Evolutionary conservation across 306 rosid species (phyloP).

Genomic region (Mucuna pruriens): DNA sequence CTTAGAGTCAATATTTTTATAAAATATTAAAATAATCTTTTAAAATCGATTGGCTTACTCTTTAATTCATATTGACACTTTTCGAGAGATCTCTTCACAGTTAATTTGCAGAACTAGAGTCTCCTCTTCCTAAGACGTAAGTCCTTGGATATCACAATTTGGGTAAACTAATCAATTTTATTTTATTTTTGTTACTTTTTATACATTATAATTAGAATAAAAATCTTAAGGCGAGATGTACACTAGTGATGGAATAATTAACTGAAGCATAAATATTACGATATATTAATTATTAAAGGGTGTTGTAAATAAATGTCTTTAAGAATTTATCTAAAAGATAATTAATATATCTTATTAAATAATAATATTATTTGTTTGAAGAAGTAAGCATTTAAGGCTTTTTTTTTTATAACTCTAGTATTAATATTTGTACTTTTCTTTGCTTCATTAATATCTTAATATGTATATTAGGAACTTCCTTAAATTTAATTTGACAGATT

Average conservation of each 20-base stretch:
- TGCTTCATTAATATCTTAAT: not conserved
- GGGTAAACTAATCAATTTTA: not conserved
- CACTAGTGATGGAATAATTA: not conserved
- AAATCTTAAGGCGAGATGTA: not conserved
- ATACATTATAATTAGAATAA: not conserved
- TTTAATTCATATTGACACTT: not conserved
- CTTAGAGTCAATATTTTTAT: not conserved
- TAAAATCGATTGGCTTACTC: not conserved
- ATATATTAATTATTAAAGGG: not conserved
- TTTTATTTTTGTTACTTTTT: not conserved
- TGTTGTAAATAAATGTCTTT: not conserved
- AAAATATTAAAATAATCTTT: not conserved
- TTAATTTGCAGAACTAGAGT: not conserved
- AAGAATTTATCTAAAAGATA: not conserved
- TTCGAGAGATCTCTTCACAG: not conserved
- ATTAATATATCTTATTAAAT: not conserved
- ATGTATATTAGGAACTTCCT: not conserved
- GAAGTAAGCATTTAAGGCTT: no score
- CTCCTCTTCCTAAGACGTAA: not conserved
- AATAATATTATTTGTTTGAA: not conserved
- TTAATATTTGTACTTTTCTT: not conserved
- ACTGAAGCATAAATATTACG: not conserved
- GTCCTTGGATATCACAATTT: not conserved
- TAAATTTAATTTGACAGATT: not conserved
- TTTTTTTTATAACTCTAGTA: not conserved